These are phyloP conservation scores for Tricholoma hemisulphureum DNA, from an alignment of 768 basidiomycete genomes.

Conservation along the genomic window DNA sequence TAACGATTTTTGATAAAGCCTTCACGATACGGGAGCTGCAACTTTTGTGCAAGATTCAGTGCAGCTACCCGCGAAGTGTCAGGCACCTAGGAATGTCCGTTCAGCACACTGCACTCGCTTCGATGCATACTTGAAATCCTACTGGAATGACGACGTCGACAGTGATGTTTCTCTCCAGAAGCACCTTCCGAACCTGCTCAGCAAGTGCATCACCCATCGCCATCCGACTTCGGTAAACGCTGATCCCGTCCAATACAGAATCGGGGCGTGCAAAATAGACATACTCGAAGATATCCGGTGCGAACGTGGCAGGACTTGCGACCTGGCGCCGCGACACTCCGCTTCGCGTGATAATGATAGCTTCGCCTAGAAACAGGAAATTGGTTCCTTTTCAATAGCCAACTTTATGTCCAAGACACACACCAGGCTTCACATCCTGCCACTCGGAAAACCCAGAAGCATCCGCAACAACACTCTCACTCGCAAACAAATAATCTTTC, in stretches of 20 bases:
- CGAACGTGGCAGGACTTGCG: slow-evolving; percentile 68
- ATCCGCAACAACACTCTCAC: slow-evolving; percentile 96
- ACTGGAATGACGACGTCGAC: slow-evolving; percentile 98
- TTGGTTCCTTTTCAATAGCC: not conserved
- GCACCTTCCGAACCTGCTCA: slow-evolving; percentile 74
- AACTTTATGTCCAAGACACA: slow-evolving; percentile 15
- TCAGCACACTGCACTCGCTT: not conserved
- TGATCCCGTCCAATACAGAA: slow-evolving; percentile 95
- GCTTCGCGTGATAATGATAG: slow-evolving; percentile 88
- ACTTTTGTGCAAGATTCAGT: slow-evolving; percentile 88
- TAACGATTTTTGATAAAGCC: slow-evolving; percentile 99
- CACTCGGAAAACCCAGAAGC: slow-evolving; percentile 88
- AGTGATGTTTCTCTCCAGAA: slow-evolving; percentile 62
- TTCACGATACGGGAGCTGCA: slow-evolving; percentile 90
- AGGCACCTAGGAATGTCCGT: slow-evolving; percentile 59
- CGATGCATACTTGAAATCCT: slow-evolving; percentile 21
- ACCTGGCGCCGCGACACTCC: slow-evolving; percentile 76
- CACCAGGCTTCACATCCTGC: slow-evolving; percentile 91
- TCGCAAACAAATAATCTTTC: slow-evolving; percentile 86
- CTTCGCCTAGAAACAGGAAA: slow-evolving; percentile 64
- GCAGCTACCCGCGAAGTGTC: slow-evolving; percentile 97
- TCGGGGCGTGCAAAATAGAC: slow-evolving; percentile 99
- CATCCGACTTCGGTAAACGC: slow-evolving; percentile 97
- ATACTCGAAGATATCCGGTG: slow-evolving; percentile 98
- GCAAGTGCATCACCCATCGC: slow-evolving; percentile 98